Evolutionary conservation across 495 filamentous ascomycete genomes (phyloP).

Genomic region (Aspergillus campestris): DNA sequence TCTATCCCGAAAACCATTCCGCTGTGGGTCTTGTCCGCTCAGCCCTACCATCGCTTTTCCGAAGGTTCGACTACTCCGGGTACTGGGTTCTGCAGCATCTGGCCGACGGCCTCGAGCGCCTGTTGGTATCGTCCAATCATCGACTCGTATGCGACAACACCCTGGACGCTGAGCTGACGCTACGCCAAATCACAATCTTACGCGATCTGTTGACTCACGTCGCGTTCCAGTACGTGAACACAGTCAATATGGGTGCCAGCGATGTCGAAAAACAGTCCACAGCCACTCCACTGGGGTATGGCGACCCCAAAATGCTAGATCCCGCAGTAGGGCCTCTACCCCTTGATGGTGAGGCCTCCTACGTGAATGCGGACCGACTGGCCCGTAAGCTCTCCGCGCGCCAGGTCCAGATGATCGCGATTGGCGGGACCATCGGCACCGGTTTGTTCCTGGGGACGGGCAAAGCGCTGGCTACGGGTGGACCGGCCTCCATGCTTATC

Average conservation of each 20-base stretch:
- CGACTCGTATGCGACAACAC: too few species aligned
- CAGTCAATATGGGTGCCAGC: constrained; percentile 1
- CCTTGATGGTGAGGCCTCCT: constrained; percentile 3
- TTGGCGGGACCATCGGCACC: constrained; percentile 58
- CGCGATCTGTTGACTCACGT: neutral
- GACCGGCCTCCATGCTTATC: constrained; percentile 56
- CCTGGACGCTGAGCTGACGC: too few species aligned
- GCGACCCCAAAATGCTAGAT: constrained; percentile 8
- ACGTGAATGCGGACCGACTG: constrained; percentile 18
- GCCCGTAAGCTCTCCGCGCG: constrained; percentile 26
- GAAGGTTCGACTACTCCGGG: too few species aligned
- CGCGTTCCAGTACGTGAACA: neutral
- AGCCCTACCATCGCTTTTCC: too few species aligned
- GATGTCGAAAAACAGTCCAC: constrained; percentile 22
- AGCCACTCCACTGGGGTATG: neutral
- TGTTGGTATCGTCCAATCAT: too few species aligned
- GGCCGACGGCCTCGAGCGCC: too few species aligned
- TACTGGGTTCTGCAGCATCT: too few species aligned
- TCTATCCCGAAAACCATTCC: too few species aligned
- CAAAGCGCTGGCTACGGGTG: constrained; percentile 48
- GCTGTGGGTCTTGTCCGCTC: too few species aligned
- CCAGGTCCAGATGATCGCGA: constrained; percentile 56
- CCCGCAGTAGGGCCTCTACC: neutral
- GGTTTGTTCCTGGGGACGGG: constrained; percentile 58
- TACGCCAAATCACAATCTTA: neutral